phyloP scores from a whole-genome alignment of 208 protist genomes.

The Wallacemonas sp. region DNA sequence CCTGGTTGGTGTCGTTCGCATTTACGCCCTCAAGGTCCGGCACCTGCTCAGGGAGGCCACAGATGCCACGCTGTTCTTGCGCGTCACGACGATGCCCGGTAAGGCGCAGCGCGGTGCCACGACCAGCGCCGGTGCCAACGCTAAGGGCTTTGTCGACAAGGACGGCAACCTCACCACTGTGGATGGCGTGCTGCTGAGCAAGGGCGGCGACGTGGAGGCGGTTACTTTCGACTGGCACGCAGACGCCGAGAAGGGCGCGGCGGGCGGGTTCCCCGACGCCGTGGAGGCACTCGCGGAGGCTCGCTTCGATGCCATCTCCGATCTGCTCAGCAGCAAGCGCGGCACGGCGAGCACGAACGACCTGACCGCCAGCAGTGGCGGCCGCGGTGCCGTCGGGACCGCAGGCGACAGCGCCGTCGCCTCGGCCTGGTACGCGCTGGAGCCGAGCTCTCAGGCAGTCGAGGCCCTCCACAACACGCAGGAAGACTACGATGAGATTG shows the following conservation, averaged over 20 bases:
- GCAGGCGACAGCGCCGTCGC: conserved; percentile 43
- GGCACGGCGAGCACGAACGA: conserved; percentile 1
- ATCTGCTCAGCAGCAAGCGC: conserved; percentile 45
- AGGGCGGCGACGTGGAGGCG: conserved; percentile 71
- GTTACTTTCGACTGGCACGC: conserved; percentile 75
- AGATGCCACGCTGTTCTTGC: conserved; percentile 76
- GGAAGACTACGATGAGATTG: conserved; percentile 85
- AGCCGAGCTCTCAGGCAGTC: conserved; percentile 61
- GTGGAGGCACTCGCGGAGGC: conserved; percentile 57
- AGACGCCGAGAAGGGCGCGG: conserved; percentile 24
- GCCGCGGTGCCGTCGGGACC: conserved; percentile 18
- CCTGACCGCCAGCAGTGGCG: conserved; percentile 7
- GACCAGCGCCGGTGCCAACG: conserved; percentile 6
- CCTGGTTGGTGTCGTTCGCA: conserved; percentile 96
- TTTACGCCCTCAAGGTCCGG: conserved; percentile 95
- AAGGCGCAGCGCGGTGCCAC: conserved; percentile 20
- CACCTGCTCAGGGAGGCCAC: conserved; percentile 88
- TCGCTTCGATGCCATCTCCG: conserved; percentile 83
- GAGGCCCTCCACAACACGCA: conserved; percentile 65
- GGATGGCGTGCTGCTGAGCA: conserved; percentile 58
- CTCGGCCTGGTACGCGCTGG: conserved; percentile 78
- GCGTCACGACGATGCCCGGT: conserved; percentile 48
- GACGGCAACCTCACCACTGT: conserved; percentile 29
- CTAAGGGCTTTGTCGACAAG: conserved; percentile 28
- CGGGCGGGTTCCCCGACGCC: conserved; percentile 25